A percentile compares a stretch with the other conserved stretches of the same genome.
Conservation (phyloP, 2,329 filamentous ascomycete genomes). For the Sclerotinia subarctica region DNA sequence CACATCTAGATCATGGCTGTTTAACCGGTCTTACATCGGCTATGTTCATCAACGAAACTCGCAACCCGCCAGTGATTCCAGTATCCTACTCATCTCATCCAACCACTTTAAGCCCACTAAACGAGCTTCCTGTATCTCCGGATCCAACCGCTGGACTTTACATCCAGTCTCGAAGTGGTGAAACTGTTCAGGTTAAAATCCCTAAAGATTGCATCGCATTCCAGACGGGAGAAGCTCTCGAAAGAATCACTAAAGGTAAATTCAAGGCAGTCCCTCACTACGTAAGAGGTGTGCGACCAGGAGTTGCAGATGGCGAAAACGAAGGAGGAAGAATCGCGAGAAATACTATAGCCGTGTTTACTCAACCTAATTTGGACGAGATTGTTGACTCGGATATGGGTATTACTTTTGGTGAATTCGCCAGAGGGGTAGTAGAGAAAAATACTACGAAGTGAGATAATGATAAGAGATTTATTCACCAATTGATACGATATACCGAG, state of each 20-base stretch:
- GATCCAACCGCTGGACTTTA: conserved; percentile 88
- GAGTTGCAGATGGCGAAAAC: conserved; percentile 40
- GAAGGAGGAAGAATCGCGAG: conserved; percentile 58
- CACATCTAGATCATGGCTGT: conserved; percentile 87
- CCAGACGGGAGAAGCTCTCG: conserved; percentile 89
- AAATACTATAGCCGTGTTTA: conserved; percentile 95
- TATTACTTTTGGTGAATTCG: conserved; percentile 74
- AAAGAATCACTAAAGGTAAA: conserved; percentile 84
- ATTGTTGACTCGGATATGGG: conserved; percentile 66
- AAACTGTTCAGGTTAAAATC: conserved; percentile 87
- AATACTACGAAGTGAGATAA: conserved; percentile 36
- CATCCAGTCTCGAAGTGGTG: conserved; percentile 79
- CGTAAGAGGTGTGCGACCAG: conserved; percentile 70
- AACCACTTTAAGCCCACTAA: conserved; percentile 49
- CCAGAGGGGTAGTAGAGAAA: conserved; percentile 43
- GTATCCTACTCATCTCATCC: conserved; percentile 35
- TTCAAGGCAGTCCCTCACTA: conserved; percentile 97
- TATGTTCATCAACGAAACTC: conserved; percentile 87
- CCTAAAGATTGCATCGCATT: conserved; percentile 90
- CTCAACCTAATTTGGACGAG: conserved; percentile 87
- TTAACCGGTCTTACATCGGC: conserved; percentile 90
- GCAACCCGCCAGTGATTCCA: conserved; percentile 39
- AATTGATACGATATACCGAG: neutral
- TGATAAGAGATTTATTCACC: neutral
- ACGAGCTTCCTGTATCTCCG: conserved; percentile 72